phyloP scores from a whole-genome alignment of 2,329 filamentous ascomycete genomes.

The Tympanopsis confertula region DNA sequence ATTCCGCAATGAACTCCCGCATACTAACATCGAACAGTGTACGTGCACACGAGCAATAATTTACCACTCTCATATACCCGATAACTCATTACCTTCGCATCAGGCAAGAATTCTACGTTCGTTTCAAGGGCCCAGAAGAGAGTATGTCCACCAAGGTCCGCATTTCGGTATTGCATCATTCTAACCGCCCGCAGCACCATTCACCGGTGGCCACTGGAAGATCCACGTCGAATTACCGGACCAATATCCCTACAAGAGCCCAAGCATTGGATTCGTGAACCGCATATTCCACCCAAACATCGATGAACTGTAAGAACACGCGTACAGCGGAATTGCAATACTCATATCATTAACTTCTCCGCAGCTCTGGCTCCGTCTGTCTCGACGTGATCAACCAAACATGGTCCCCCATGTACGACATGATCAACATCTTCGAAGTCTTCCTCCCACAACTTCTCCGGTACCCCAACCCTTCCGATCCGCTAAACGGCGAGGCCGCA shows the following conservation, averaged over 20 bases:
- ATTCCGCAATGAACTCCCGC: background rate
- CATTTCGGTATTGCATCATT: background rate
- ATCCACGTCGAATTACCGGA: conserved; percentile 95
- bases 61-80: too few relatives aligned
- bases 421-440: conserved; percentile 88
- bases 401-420: conserved; percentile 99
- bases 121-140: conserved; percentile 90
- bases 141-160: conserved; percentile 46
- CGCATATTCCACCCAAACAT: conserved; percentile 98
- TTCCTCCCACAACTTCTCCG: conserved; percentile 91
- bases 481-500: conserved; percentile 89
- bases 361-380: conserved; percentile 91
- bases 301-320: conserved; percentile 84
- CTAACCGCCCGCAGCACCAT: conserved; percentile 58
- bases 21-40: too few relatives aligned
- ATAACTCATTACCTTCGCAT: too few relatives aligned
- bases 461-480: conserved; percentile 94
- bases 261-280: conserved; percentile 96
- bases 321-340: background rate
- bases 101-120: conserved; percentile 97
- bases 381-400: conserved; percentile 99
- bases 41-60: too few relatives aligned
- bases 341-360: background rate
- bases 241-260: conserved; percentile 95
- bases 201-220: conserved; percentile 88